Evolutionary conservation across 2,329 filamentous ascomycete genomes (phyloP).

Genomic region (Calonectria fujianensis): DNA sequence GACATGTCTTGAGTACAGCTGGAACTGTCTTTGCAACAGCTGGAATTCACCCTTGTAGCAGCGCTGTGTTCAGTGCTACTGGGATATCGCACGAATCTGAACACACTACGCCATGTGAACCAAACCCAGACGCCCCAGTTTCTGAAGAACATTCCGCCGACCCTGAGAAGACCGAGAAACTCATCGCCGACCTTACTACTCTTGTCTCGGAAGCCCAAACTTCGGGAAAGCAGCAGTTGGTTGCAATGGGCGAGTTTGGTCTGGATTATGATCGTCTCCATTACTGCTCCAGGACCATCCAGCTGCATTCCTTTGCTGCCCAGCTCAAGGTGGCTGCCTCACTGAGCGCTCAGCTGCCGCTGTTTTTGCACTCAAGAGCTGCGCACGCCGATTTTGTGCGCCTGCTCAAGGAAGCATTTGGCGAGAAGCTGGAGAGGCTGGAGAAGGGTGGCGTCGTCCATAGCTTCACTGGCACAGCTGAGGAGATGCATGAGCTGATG

Average conservation of each 20-base stretch:
- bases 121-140: slow-evolving; percentile 68
- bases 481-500: slow-evolving; percentile 89
- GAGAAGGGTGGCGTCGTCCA: slow-evolving; percentile 90
- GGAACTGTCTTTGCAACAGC: slow-evolving; percentile 91
- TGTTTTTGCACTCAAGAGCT: slow-evolving; percentile 94
- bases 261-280: slow-evolving; percentile 96
- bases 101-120: slow-evolving; percentile 72
- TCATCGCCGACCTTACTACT: slow-evolving; percentile 76
- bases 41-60: slow-evolving; percentile 94
- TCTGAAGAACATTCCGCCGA: slow-evolving; percentile 70
- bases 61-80: slow-evolving; percentile 82
- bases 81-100: slow-evolving; percentile 67
- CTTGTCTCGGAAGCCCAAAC: slow-evolving; percentile 77
- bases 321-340: slow-evolving; percentile 87
- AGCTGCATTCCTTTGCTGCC: slow-evolving; percentile 88
- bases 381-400: slow-evolving; percentile 89
- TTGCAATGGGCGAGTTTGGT: slow-evolving; percentile 95
- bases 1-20: slow-evolving; percentile 67
- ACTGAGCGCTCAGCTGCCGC: slow-evolving; percentile 83
- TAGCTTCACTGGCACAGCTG: slow-evolving; percentile 91
- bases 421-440: slow-evolving; percentile 77
- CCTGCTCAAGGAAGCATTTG: slow-evolving; percentile 77
- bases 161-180: slow-evolving; percentile 64
- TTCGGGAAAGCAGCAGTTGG: slow-evolving; percentile 67
- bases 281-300: slow-evolving; percentile 85